Conservation (phyloP, 805 yeast species). For the Lipomyces spencermartinsiae region DNA sequence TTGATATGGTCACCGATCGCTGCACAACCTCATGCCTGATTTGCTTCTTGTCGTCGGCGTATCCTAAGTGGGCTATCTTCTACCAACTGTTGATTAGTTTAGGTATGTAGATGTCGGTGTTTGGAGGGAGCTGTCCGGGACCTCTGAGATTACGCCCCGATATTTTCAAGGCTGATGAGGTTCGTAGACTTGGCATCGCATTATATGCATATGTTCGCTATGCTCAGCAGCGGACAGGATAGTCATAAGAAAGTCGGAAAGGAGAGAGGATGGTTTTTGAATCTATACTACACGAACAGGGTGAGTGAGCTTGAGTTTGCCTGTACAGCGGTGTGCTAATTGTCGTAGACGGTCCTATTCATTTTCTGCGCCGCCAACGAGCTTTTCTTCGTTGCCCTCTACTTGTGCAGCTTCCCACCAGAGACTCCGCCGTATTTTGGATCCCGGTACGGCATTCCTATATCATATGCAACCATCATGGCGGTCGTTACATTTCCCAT, state of each 20-base stretch:
- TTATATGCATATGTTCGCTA: constrained; percentile 98
- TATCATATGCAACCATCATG: constrained; percentile 66
- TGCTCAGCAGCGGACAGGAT: constrained; percentile 74
- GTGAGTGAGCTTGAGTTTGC: constrained; percentile 40
- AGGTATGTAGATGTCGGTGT: constrained; percentile 14
- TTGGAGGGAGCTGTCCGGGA: background rate
- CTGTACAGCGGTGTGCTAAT: background rate
- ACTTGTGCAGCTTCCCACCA: constrained; percentile 70
- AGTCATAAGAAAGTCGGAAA: constrained; percentile 84
- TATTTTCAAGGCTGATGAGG: background rate
- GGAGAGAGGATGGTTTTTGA: constrained; percentile 72
- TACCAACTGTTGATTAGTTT: constrained; percentile 87
- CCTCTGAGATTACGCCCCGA: background rate
- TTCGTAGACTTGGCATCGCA: constrained; percentile 74
- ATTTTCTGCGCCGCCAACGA: constrained; percentile 93
- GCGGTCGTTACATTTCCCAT: constrained; percentile 75
- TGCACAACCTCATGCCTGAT: constrained; percentile 95
- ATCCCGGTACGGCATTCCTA: constrained; percentile 46
- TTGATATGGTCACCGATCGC: constrained; percentile 98
- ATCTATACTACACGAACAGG: constrained; percentile 86
- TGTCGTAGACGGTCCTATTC: constrained; percentile 63
- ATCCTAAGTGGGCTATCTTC: constrained; percentile 69
- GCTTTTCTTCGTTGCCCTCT: constrained; percentile 86
- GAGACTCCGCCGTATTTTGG: constrained; percentile 49
- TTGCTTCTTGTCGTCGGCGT: constrained; percentile 80